phyloP scores from a whole-genome alignment of 2,329 filamentous ascomycete species.

The Aspergillus brunneoviolaceus region DNA sequence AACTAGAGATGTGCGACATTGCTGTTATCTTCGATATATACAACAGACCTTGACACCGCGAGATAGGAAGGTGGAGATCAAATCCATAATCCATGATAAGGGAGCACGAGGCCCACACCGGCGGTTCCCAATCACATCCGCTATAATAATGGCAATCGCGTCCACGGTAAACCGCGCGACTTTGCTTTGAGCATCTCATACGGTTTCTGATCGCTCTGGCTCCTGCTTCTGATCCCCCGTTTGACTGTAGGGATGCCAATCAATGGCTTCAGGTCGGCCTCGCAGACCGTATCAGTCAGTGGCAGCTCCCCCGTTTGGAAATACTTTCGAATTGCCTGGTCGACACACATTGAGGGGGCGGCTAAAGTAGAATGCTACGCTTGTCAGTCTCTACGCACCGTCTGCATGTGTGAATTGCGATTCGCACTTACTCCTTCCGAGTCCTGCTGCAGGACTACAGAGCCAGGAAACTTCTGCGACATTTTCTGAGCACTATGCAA shows the following conservation, averaged over 20 bases:
- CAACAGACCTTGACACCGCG: neutral
- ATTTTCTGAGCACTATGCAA: slow-evolving; percentile 35
- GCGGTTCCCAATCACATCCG: neutral
- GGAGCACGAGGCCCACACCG: neutral
- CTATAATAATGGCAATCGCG: slow-evolving; percentile 14
- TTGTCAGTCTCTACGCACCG: neutral
- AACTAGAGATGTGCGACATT: too few relatives aligned
- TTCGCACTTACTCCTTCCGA: slow-evolving; percentile 40
- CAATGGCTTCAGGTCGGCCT: slow-evolving; percentile 37
- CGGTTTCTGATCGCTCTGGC: slow-evolving; percentile 13
- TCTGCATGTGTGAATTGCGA: neutral
- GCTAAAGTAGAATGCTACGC: slow-evolving; percentile 34
- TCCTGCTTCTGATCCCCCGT: slow-evolving; percentile 6
- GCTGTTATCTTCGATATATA: neutral
- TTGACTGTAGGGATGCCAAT: slow-evolving; percentile 18
- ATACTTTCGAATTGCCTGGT: slow-evolving; percentile 38
- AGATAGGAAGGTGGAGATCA: neutral
- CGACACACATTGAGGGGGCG: slow-evolving; percentile 40
- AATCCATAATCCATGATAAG: neutral
- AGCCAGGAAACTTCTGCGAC: slow-evolving; percentile 44
- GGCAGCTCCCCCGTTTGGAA: slow-evolving; percentile 45
- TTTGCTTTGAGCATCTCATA: slow-evolving; percentile 22
- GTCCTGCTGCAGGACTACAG: slow-evolving; percentile 47
- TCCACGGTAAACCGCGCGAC: slow-evolving; percentile 4
- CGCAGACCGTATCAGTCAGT: slow-evolving; percentile 34